Evolutionary conservation across 257 asterid genomes (phyloP), one percentile per base, ranked within the genome.

Genomic region (Penstemon newberryi): DNA sequence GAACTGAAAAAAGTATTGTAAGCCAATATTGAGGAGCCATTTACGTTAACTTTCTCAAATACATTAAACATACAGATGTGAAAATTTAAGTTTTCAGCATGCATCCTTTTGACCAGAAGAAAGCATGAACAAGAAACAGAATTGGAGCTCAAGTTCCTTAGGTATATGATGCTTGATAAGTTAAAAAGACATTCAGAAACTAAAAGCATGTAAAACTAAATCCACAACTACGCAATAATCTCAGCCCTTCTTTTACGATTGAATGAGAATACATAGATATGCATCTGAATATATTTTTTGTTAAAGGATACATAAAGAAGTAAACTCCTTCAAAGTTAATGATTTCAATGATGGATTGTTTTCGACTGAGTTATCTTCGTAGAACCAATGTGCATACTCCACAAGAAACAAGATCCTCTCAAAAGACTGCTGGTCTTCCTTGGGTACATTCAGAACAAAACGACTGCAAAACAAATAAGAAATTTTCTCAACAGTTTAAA

Each of bases 321-420:
- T 91, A 72, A 94, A 94, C 74, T 94, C 96, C 85, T 94, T 94
- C 76, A 94, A 75, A 60, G 97, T 94, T 60, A 89, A 79, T 9
- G 99, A 94, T 80, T 91, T 94, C 81, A 94, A 63, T n/a, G 99
- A 94, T 54, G 99, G 99, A 72, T 94, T 86, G 74, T 89, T 83
- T 73, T 94, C 99, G 6, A 91, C 97, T 1, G 97, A 72, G 67
- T 94, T 94, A 83, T 94, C 99, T 79, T 94, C 99, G 43, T 94
- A 94, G 68, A 83, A 94, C 99, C 99, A 94, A 73, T 94, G 96
- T 36, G 99, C 99, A 67, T 86, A 89, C 83, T 94, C 99, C 79
- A 94, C 97, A 62, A 94, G 97, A 80, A 94, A 94, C 81, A 94
- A 76, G 67, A 94, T 91, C 85, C 99, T 89, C 88, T 94, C 99